Base-by-base conservation (phyloP, 2,329 filamentous ascomycete genomes). In the Diaporthe sp. region DNA sequence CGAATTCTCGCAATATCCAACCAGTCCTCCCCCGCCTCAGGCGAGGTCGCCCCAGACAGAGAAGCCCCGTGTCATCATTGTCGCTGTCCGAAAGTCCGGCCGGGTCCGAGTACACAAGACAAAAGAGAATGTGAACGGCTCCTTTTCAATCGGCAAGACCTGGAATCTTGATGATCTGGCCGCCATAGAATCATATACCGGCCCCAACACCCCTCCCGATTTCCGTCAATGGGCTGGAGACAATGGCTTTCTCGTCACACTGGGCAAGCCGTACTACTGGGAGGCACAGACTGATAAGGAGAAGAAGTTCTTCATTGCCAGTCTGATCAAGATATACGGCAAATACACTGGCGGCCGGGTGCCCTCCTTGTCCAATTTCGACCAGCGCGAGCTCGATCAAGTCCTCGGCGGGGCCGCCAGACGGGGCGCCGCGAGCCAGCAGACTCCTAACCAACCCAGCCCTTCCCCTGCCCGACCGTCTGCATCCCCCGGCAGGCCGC, bases 241-340 rank as follows among this genome's bases (percentile, higher is more conserved):
- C 73, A 91, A 92, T 58, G 97, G 97, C 22, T 98, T 99, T 81
- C 87, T 93, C 35, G 94, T 98, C 68, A 97, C 93, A 1, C 90
- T 99, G 37, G 93, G 94, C 35, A 99, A 99, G 83, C 94, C 95
- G 0, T 99, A 99, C 84, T 99, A 97, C 83, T 99, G 97, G 97
- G 92, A 97, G 83, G 95, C 97, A 44, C 92, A 95, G 77, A 97
- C 94, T 0, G 90, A 94, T 70, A 98, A 98, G 85, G 97, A 99
- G 85, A 98, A 98, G 87, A 96, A 98, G 81, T 98, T 98, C 85
- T 99, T 99, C 84, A 97, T 99, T 80, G 95, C 94, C 44, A 98
- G 96, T 83, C 85, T 98, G 78, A 92, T 98, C 81, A 99, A 98
- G 84, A 98, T 99, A 77, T 99, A 94, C 82, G 92, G 92, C 79